Evolutionary conservation across 2,329 filamentous ascomycete species (phyloP), one percentile per base, ranked within the genome.

Genomic region (Trichoderma harzianum): DNA sequence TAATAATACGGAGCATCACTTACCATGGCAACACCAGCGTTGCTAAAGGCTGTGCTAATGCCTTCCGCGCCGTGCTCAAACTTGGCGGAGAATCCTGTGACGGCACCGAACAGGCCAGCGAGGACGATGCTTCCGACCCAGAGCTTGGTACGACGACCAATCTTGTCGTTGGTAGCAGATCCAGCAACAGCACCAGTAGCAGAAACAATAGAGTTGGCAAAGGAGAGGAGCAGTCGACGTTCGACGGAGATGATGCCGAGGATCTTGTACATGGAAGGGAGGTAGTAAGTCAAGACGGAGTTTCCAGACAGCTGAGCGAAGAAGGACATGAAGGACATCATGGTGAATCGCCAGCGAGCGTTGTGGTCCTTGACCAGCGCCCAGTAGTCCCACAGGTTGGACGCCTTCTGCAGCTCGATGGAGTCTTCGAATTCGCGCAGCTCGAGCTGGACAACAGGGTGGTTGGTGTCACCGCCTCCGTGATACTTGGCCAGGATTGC

Each of bases 221-320:
- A 81, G 7, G 86, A 85, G 16, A 82, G 83, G 12, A 84, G 47
- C 72, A 85, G 80, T 76, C 85, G 84, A 63, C 86, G 79, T 60
- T 74, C 86, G 83, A 78, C 89, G 84, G 71, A 85, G 8, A 83
- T 84, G 73, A 91, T 85, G 55, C 88, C 86, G 58, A 86, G 83
- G 7, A 86, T 83, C 43, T 82, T 80, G 55, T 88, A 82, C 77
- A 85, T 84, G 7, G 83, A 83, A 34, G 88, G 84, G 75, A 90
- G 87, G 76, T 90, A 83, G 73, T 88, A 89, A 1, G 84, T 83
- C 14, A 82, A 81, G 10, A 86, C 77, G 1, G 83, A 84, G 77
- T 87, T 86, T 5, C 85, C 87, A 5, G 83, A 84, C 72, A 86
- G 84, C 76, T 90, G 87, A 1, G 86, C 85, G 75, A 89, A 87